A percentile compares a stretch with the other conserved stretches of the same genome.
phyloP scores from a whole-genome alignment of 345 rosid genomes.

The Camelina sativa region DNA sequence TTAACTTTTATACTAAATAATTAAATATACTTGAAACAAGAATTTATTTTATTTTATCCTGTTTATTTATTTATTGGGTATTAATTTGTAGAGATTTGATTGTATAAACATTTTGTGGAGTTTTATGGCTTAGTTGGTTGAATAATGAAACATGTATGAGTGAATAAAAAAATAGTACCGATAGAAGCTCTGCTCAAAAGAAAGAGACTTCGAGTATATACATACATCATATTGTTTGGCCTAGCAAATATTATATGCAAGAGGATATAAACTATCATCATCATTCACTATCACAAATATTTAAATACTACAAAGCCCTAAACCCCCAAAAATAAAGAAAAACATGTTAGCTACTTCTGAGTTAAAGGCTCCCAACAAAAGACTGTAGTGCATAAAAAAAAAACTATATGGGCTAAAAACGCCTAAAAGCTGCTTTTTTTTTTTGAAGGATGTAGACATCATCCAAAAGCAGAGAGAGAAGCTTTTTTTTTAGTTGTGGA shows the following conservation, averaged over 20 bases:
- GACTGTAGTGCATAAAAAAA: not conserved
- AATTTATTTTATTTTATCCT: too few species aligned
- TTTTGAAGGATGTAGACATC: conserved; percentile 1
- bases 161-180: too few species aligned
- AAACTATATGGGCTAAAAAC: conserved; percentile 16
- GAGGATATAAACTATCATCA: conserved; percentile 23
- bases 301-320: conserved; percentile 17
- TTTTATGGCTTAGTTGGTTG: too few species aligned
- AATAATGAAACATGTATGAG: too few species aligned
- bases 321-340: conserved; percentile 18
- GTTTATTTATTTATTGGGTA: too few species aligned
- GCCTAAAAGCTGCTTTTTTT: conserved; percentile 13
- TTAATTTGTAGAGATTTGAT: too few species aligned
- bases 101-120: too few species aligned
- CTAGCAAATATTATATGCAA: conserved; percentile 41
- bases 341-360: conserved; percentile 36
- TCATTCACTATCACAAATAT: conserved; percentile 19
- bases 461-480: conserved; percentile 19
- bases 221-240: conserved; percentile 27
- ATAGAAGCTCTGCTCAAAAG: not conserved
- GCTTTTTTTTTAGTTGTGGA: conserved; percentile 50
- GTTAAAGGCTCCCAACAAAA: conserved; percentile 27
- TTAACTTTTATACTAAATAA: too few species aligned
- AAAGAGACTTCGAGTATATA: not conserved
- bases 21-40: too few species aligned